Percentiles rank a stretch among this genome's conserved stretches.
These are phyloP conservation scores for Lactarius vividus DNA, from an alignment of 768 basidiomycete species.

Conservation along the genomic window DNA sequence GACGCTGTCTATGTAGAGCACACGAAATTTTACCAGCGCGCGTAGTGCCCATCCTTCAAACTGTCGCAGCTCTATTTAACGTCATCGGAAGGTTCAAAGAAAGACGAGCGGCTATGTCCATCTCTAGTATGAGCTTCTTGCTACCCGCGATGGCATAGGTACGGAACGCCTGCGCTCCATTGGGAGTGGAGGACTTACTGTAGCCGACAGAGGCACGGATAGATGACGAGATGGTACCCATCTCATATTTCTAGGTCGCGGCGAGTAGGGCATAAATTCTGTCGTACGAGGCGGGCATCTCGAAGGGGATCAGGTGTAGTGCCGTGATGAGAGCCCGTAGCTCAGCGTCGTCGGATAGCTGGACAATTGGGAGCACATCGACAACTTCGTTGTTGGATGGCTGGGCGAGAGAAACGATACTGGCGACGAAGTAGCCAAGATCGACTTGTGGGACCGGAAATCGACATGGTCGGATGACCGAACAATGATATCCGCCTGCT, in stretches of 20 bases:
- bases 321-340: not conserved
- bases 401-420: conserved; percentile 15
- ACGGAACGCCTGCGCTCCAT: not conserved
- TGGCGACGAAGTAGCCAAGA: conserved; percentile 43
- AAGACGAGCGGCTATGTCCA: not conserved
- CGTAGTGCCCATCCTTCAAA: conserved; percentile 3
- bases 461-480: conserved; percentile 41
- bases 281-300: not conserved
- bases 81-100: conserved; percentile 2
- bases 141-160: not conserved
- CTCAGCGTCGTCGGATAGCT: not conserved
- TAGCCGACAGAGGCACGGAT: not conserved
- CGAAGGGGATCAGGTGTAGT: not conserved
- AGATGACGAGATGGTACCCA: not conserved
- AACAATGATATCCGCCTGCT: conserved; percentile 41
- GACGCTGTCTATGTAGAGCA: not conserved
- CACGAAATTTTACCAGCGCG: not conserved
- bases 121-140: not conserved
- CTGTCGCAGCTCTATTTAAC: not conserved
- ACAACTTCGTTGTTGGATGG: not conserved
- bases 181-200: not conserved
- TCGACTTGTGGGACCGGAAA: conserved; percentile 45
- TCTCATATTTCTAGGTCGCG: conserved; percentile 2
- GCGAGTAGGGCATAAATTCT: not conserved
- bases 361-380: not conserved